Evolutionary conservation across 2,329 filamentous ascomycete genomes (phyloP), one percentile per base, ranked within the genome.

Genomic region (Talaromyces atroroseus): DNA sequence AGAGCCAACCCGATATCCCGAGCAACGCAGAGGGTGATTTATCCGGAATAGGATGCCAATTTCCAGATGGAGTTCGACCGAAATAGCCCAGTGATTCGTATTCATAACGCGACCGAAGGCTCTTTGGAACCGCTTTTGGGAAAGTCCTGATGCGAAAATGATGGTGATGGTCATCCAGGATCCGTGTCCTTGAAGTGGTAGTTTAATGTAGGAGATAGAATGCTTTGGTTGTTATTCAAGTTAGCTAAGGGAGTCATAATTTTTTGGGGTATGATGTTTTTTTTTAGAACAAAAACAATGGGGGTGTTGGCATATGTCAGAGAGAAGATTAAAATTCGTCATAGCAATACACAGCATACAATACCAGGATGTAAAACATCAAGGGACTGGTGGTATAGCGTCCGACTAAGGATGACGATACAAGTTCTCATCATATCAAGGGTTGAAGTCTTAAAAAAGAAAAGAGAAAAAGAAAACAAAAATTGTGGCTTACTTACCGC

Each of bases 371-470:
- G 52, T 40, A 57, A 62, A 62, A 59, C 58, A 63, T 56, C 58
- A 58, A 54, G 47, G 50, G 38, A 63, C 58, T 23, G 40, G 50
- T 67, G 70, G 67, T 71, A 70, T 69, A 75, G 76, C 73, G 75
- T 95, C 86, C 82, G 90, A 80, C 89, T 95, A 95, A 95, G 90
- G 90, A 95, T 95, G 90, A 95, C 89, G 88, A 91, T 92, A 91
- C 81, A 76, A 82, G 72, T 79, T 91, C 85, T 94, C 90, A 92
- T 95, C 90, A 92, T 87, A 67, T 63, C 67, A 68, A 20, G n/a
- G n/a, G 38, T 42, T 12, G 16, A 20, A 42, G 36, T 11, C 18
- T 18, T 18, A 20, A 18, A 5, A 12, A 24, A 16, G 36, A 34
- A n/a, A 34, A 34, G 10, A 34, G 29, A 34, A 34, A 34, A 34